Evolutionary conservation across 192 early-diverging fungal genomes (phyloP).

Genomic region (Coemansia sp.): DNA sequence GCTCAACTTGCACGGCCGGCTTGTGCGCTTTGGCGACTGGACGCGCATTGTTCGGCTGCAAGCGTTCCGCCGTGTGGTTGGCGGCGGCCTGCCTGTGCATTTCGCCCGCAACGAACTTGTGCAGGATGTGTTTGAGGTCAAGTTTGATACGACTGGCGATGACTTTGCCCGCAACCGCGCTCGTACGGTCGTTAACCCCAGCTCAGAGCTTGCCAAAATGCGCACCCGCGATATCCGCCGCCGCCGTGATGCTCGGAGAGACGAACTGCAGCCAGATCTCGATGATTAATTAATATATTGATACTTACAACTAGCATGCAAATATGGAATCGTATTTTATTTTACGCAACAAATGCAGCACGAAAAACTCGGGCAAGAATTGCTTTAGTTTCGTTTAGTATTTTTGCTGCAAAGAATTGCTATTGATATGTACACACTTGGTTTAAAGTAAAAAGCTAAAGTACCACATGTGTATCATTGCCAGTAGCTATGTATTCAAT

Average conservation of each 20-base stretch:
- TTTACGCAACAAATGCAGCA: background rate
- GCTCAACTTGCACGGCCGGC: constrained; percentile 52
- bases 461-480: constrained; percentile 3
- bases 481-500: too few relatives aligned
- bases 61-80: constrained; percentile 22
- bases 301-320: too few relatives aligned
- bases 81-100: constrained; percentile 46
- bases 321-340: background rate
- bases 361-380: background rate
- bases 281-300: too few relatives aligned
- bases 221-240: constrained; percentile 21
- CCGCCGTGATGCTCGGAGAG: constrained; percentile 9
- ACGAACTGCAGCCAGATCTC: too few relatives aligned
- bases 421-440: background rate
- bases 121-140: constrained; percentile 52
- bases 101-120: constrained; percentile 52
- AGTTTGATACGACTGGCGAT: constrained; percentile 9
- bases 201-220: constrained; percentile 37
- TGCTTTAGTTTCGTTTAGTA: too few relatives aligned
- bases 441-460: background rate
- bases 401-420: too few relatives aligned
- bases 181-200: constrained; percentile 28
- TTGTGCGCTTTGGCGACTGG: constrained; percentile 62
- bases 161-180: constrained; percentile 2
- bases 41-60: constrained; percentile 42